Evolutionary conservation across 2,329 filamentous ascomycete species (phyloP).

Genomic region (Elsinoe fawcettii): DNA sequence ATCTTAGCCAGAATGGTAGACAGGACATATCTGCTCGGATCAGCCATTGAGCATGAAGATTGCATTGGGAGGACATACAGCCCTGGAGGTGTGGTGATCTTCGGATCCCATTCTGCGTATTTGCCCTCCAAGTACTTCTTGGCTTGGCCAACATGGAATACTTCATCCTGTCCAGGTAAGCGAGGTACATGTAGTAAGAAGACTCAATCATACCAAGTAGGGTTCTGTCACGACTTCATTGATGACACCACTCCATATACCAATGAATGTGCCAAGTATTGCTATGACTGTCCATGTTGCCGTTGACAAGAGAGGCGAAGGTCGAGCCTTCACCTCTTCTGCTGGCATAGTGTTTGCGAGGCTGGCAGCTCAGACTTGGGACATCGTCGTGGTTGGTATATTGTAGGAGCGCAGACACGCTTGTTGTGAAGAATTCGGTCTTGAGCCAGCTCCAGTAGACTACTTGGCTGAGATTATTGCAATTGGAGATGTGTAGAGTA

Average conservation of each 20-base stretch:
- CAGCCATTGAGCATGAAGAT: not conserved
- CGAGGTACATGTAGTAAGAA: constrained; percentile 16
- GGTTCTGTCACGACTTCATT: constrained; percentile 33
- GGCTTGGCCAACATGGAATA: constrained; percentile 86
- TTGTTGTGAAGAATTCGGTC: too few relatives aligned
- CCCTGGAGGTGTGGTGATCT: constrained; percentile 93
- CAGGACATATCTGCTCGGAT: constrained; percentile 37
- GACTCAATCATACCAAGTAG: constrained; percentile 46
- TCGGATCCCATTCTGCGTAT: constrained; percentile 81
- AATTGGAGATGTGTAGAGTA: too few relatives aligned
- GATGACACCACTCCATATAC: constrained; percentile 11
- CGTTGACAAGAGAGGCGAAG: constrained; percentile 22
- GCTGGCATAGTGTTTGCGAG: not conserved
- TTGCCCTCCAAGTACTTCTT: constrained; percentile 73
- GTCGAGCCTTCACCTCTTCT: constrained; percentile 1
- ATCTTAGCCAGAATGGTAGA: constrained; percentile 33
- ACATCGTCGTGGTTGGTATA: not conserved
- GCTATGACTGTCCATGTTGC: constrained; percentile 28
- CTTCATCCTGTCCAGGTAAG: constrained; percentile 56
- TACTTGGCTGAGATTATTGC: too few relatives aligned
- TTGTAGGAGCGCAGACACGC: not conserved
- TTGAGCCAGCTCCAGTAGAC: not conserved
- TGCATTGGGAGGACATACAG: constrained; percentile 41
- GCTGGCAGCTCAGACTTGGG: not conserved
- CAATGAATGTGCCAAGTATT: constrained; percentile 19